A percentile compares a stretch with the other conserved stretches of the same genome.
Conservation (phyloP, 169 alveolate species). For the Plasmodium relictum region DNA sequence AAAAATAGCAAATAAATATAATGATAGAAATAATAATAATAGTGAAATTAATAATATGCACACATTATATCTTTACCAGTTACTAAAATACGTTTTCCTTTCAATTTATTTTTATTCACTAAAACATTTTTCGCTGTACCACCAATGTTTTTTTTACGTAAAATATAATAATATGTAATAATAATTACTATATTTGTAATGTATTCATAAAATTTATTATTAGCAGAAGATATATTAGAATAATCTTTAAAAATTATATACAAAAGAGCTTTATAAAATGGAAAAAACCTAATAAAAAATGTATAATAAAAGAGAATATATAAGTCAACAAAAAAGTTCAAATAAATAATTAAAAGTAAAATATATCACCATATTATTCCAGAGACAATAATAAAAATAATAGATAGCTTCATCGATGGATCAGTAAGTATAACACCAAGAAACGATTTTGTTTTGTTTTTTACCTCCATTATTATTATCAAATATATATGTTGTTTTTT, state of each 20-base stretch:
- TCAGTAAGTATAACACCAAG: conserved; percentile 41
- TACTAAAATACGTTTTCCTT: conserved; percentile 57
- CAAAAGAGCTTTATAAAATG: conserved; percentile 29
- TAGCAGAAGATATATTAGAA: background rate
- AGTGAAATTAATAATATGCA: too few relatives aligned
- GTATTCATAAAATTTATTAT: conserved; percentile 41
- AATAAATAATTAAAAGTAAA: background rate
- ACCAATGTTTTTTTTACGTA: conserved; percentile 33
- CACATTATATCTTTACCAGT: conserved; percentile 27
- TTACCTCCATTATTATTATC: conserved; percentile 32
- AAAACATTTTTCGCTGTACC: conserved; percentile 38
- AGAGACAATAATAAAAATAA: conserved; percentile 28
- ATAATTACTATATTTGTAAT: conserved; percentile 35
- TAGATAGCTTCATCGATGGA: conserved; percentile 40
- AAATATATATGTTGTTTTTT: background rate
- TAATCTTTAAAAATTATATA: conserved; percentile 22
- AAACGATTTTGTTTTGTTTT: conserved; percentile 47
- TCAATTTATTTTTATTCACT: conserved; percentile 12
- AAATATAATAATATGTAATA: conserved; percentile 14
- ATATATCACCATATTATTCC: conserved; percentile 39
- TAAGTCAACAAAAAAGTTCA: background rate
- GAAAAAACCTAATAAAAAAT: conserved; percentile 40
- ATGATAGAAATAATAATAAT: too few relatives aligned
- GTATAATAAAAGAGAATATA: background rate
- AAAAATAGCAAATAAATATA: too few relatives aligned